Base-by-base conservation (phyloP, 306 rosid genomes). In the Abrus pulchellus region DNA sequence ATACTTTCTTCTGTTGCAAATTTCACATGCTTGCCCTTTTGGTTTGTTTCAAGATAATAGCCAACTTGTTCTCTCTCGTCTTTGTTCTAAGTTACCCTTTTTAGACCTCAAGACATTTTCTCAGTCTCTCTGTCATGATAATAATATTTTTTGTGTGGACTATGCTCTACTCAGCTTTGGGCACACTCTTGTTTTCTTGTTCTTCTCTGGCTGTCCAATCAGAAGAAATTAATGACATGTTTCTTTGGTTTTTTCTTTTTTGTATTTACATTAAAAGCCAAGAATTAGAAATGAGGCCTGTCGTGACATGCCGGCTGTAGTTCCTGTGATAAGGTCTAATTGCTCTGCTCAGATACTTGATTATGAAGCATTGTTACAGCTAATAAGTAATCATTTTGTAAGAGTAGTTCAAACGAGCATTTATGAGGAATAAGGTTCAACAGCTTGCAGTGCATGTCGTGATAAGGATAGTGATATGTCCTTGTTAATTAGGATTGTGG, bases 1-100 rank as follows among this genome's bases (percentile, higher is more conserved):
- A 62, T 13, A 43, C 2, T 69, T 81, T 67, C 44, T 53, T 75
- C 30, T 38, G 61, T 49, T 80, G n/a, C 66, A 50, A 80, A 52
- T 10, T 62, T 41, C 40, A 29, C 45, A 38, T 61, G 50, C 12
- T 49, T 69, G 27, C 53, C 52, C 68, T 27, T 55, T 67, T 34
- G 72, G 43, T 56, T 45, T 49, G 1, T 63, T 14, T 9, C 52
- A 4, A 48, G 8, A 63, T 52, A 52, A 7, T 14, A 59, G 32
- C 20, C 32, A 33, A 45, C 34, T 3, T 36, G 11, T 65, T 72
- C 6, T 34, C 28, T 47, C 33, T 20, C 20, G 1, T 47, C 47
- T 63, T n/a, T 61, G 44, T 41, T 40, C 62, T 32, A 48, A 7
- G 13, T 41, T 59, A 55, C 9, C 28, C 1, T 40, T 71, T 52